Evolutionary conservation across 306 rosid species (phyloP).

Genomic region (peach (Prunus persica)): Prunus_persica_NCBIv2 NC_034015.1:20855001-20855500

Average conservation of each 20-base stretch:
- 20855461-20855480: background rate
- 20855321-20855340: constrained; percentile 39
- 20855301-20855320: constrained; percentile 4
- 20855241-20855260: constrained; percentile 55
- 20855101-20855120: constrained; percentile 44
- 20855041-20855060: constrained; percentile 11
- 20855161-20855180: constrained; percentile 56
- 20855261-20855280: constrained; percentile 21
- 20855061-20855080: constrained; percentile 35
- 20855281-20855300: constrained; percentile 6
- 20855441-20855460: background rate
- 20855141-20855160: constrained; percentile 35
- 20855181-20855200: constrained; percentile 61
- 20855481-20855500: background rate
- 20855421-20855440: constrained; percentile 62
- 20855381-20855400: constrained; percentile 78
- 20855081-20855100: constrained; percentile 67
- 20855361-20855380: constrained; percentile 78
- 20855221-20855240: constrained; percentile 64
- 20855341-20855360: constrained; percentile 72
- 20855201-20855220: constrained; percentile 79
- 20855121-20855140: constrained; percentile 29
- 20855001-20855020: background rate
- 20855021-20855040: background rate
- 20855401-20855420: constrained; percentile 60